A percentile compares a stretch with the other conserved stretches of the same genome.
phyloP scores from a whole-genome alignment of 2,329 filamentous ascomycete genomes.

The Juglanconis oblonga region DNA sequence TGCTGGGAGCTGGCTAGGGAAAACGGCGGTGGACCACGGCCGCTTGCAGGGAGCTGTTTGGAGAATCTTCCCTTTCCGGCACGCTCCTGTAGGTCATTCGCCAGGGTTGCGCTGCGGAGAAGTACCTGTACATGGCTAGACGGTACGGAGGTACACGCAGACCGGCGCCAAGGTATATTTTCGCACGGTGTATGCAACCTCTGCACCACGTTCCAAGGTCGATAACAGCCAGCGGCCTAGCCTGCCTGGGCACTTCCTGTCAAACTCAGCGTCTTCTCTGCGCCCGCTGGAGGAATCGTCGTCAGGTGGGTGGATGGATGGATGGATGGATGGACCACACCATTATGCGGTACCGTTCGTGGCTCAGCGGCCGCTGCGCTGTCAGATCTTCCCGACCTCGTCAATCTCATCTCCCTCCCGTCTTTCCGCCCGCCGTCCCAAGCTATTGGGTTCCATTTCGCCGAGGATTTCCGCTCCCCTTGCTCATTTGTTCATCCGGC shows the following conservation, averaged over 20 bases:
- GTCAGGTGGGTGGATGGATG: too few species aligned
- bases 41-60: neutral
- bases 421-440: conserved; percentile 3
- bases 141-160: neutral
- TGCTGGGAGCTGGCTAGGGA: neutral
- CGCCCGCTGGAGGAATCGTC: too few species aligned
- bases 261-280: too few species aligned
- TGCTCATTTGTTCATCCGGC: neutral
- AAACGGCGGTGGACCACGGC: conserved; percentile 15
- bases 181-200: conserved; percentile 2
- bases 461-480: neutral
- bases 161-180: neutral
- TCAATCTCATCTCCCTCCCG: conserved; percentile 6
- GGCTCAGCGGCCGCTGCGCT: neutral
- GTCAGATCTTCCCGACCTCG: conserved; percentile 12
- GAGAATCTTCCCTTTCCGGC: conserved; percentile 9
- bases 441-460: neutral
- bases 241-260: too few species aligned
- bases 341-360: neutral
- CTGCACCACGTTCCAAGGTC: neutral
- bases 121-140: neutral
- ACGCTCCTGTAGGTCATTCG: conserved; percentile 16
- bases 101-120: conserved; percentile 12
- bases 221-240: neutral
- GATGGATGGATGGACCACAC: neutral